A percentile compares a stretch with the other conserved stretches of the same genome.
Conservation (phyloP, 2,329 filamentous ascomycete species). For the Fonsecaea pedrosoi region DNA sequence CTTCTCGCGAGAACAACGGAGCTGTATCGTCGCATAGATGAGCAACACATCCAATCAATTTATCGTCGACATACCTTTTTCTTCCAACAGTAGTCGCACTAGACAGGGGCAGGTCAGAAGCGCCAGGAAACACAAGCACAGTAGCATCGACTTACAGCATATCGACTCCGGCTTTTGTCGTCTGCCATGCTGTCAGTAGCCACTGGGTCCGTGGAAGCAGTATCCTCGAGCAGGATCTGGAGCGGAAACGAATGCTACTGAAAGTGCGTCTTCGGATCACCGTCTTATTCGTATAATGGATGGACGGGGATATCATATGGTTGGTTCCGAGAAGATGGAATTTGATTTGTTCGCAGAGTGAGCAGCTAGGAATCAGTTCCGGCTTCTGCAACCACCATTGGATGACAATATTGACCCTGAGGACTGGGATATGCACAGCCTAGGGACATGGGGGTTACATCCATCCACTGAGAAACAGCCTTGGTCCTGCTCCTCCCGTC, state of each 20-base stretch:
- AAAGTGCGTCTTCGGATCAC: not conserved
- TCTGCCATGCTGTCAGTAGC: constrained; percentile 1
- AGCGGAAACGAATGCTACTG: not conserved
- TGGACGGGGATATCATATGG: not conserved
- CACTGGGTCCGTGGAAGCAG: not conserved
- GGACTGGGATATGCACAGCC: no score
- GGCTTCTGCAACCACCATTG: not conserved
- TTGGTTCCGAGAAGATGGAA: not conserved
- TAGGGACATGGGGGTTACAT: no score
- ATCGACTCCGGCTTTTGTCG: constrained; percentile 3
- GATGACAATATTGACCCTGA: not conserved
- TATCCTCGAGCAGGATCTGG: not conserved
- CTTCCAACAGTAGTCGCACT: constrained; percentile 24
- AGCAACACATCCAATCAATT: not conserved
- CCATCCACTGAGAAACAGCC: no score
- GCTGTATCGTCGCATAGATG: not conserved
- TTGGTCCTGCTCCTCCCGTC: no score
- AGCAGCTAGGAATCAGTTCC: not conserved
- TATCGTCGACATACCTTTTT: constrained; percentile 12
- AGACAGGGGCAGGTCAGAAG: not conserved
- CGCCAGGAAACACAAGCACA: not conserved
- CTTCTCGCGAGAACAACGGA: constrained; percentile 20
- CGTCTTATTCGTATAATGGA: not conserved
- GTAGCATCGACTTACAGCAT: not conserved
- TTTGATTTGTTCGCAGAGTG: not conserved